A percentile compares a stretch with the other conserved stretches of the same genome.
Evolutionary conservation across 1,284 basidiomycete genomes (phyloP).

Genomic region (Cerrena zonata): DNA sequence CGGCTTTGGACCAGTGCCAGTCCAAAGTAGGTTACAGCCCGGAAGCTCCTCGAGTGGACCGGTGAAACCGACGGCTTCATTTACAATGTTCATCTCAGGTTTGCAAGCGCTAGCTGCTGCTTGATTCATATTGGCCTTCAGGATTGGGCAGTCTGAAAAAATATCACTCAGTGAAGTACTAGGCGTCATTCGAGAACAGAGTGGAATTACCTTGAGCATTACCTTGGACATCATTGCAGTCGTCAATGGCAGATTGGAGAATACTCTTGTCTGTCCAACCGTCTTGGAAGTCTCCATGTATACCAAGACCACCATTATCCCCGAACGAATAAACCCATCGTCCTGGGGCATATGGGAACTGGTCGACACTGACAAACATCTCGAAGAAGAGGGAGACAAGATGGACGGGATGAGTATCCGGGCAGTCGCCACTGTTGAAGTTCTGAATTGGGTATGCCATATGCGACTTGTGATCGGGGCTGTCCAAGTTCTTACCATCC

Average conservation of each 20-base stretch:
- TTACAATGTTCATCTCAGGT: conserved; percentile 4
- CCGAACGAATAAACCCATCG: conserved; percentile 22
- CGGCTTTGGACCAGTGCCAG: conserved; percentile 12
- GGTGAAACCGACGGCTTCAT: conserved; percentile 9
- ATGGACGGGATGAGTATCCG: conserved; percentile 11
- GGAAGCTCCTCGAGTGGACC: conserved; percentile 6
- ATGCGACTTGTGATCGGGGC: conserved; percentile 43
- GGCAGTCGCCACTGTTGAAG: conserved; percentile 11
- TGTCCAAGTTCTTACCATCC: conserved; percentile 37
- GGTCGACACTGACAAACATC: conserved; percentile 12
- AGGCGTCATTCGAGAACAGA: neutral
- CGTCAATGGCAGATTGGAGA: conserved; percentile 17
- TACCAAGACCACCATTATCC: conserved; percentile 18
- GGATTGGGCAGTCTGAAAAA: conserved; percentile 5
- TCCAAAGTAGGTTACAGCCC: conserved; percentile 12
- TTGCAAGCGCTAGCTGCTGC: conserved; percentile 12
- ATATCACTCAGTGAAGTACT: neutral
- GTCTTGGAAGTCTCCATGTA: conserved; percentile 22
- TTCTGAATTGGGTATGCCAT: conserved; percentile 22
- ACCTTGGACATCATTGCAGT: conserved; percentile 13
- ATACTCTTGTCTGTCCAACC: conserved; percentile 18
- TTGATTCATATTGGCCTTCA: conserved; percentile 7
- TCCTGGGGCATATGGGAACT: conserved; percentile 12
- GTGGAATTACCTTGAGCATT: conserved; percentile 5
- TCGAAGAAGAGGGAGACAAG: conserved; percentile 15